These are phyloP conservation scores for Crotalaria pallida DNA, from an alignment of 306 rosid species.

Conservation along the genomic window DNA sequence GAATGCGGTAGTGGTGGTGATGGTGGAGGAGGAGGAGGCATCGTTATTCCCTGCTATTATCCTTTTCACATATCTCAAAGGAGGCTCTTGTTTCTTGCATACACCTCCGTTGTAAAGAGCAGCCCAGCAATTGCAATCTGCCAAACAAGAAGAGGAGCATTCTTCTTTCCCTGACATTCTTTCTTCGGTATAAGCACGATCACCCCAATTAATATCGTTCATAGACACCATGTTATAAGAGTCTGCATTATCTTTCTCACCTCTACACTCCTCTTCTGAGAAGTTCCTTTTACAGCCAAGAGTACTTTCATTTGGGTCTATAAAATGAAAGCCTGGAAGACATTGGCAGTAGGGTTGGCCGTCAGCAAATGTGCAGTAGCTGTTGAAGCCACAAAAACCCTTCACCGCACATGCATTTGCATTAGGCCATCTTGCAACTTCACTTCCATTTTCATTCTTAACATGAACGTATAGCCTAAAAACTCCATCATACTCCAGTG, in stretches of 20 bases:
- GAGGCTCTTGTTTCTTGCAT: slow-evolving; percentile 24
- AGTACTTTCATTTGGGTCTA: not conserved
- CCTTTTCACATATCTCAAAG: slow-evolving; percentile 28
- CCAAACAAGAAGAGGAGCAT: slow-evolving; percentile 21
- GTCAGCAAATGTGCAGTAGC: slow-evolving; percentile 19
- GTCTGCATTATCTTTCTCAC: not conserved
- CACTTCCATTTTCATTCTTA: not conserved
- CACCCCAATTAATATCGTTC: not conserved
- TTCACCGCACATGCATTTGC: not conserved
- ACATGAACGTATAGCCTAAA: slow-evolving; percentile 14
- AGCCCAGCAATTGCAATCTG: slow-evolving; percentile 34
- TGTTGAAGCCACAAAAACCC: slow-evolving; percentile 24
- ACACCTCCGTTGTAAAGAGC: not conserved
- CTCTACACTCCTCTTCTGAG: not conserved
- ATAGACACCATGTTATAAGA: not conserved
- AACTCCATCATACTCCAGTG: slow-evolving; percentile 23
- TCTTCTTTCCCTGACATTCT: not conserved
- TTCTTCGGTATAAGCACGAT: not conserved
- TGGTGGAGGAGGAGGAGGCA: rapidly evolving
- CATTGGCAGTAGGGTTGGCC: slow-evolving; percentile 3
- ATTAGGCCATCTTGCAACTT: rapidly evolving
- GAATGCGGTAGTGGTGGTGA: not conserved
- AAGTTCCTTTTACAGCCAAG: slow-evolving; percentile 28
- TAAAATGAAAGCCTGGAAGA: not conserved
- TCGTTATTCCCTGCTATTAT: rapidly evolving